Percentiles rank a stretch among this genome's conserved stretches.
Evolutionary conservation across 495 filamentous ascomycete genomes (phyloP).

Genomic region (Parmelia sp.): DNA sequence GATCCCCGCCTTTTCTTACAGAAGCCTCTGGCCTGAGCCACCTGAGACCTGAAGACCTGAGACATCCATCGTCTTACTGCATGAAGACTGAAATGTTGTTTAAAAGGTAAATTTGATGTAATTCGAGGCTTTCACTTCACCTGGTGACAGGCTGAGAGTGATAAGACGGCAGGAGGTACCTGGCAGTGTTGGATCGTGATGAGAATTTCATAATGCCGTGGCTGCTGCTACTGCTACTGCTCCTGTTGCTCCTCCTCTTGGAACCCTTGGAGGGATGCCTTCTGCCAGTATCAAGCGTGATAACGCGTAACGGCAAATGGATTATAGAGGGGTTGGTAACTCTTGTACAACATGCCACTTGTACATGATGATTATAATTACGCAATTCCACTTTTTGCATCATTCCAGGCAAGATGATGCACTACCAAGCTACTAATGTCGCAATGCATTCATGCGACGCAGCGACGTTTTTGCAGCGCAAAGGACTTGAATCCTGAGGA

Average conservation of each 20-base stretch:
- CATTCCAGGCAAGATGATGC: constrained; percentile 1
- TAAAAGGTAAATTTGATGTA: neutral
- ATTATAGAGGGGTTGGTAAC: neutral
- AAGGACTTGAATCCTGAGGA: neutral
- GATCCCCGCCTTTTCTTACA: neutral
- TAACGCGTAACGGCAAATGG: constrained; percentile 1
- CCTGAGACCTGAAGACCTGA: neutral
- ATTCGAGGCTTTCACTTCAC: no score
- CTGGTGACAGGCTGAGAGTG: no score
- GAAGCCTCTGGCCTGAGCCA: neutral
- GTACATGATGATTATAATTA: neutral
- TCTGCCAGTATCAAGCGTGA: neutral
- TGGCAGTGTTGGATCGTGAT: no score
- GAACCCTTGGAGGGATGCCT: neutral
- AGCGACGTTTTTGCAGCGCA: constrained; percentile 3
- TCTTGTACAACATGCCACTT: neutral
- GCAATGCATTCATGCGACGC: constrained; percentile 8
- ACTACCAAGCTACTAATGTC: neutral
- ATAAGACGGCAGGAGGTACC: no score
- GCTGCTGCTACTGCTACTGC: neutral
- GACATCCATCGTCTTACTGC: neutral
- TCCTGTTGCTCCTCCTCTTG: neutral
- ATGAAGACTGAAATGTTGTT: neutral
- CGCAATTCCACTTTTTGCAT: neutral
- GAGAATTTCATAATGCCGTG: neutral